These are phyloP conservation scores for Hypoxylon lenormandii DNA, from an alignment of 495 filamentous ascomycete species.

Conservation along the genomic window DNA sequence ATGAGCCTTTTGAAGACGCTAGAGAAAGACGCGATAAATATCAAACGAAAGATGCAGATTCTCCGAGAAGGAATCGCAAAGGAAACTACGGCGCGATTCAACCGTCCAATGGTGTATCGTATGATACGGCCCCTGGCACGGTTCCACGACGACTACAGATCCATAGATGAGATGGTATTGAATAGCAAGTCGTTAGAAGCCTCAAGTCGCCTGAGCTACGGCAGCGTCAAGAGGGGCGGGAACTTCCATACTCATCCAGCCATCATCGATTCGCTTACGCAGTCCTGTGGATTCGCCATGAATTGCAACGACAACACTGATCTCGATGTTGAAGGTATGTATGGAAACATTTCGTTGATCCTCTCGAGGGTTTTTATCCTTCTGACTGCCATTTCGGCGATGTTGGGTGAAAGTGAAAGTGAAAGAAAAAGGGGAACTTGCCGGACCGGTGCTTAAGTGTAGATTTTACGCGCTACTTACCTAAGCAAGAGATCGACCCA, in stretches of 20 bases:
- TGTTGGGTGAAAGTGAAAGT: too few species aligned
- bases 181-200: conserved; percentile 69
- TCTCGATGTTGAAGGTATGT: conserved; percentile 63
- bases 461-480: too few species aligned
- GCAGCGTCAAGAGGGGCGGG: conserved; percentile 54
- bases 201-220: conserved; percentile 65
- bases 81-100: conserved; percentile 59
- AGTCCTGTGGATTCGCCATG: conserved; percentile 69
- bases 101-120: conserved; percentile 68
- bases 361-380: too few species aligned
- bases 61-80: conserved; percentile 40
- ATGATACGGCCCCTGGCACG: conserved; percentile 67
- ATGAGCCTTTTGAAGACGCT: conserved; percentile 8
- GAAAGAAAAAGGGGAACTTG: too few species aligned
- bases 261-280: conserved; percentile 64
- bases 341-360: too few species aligned
- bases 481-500: too few species aligned
- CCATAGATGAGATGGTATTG: conserved; percentile 69
- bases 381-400: too few species aligned
- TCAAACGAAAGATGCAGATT: conserved; percentile 39
- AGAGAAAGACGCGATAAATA: conserved; percentile 7
- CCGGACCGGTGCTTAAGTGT: too few species aligned
- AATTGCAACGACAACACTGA: conserved; percentile 71
- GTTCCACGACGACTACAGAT: conserved; percentile 67
- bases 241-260: conserved; percentile 66